Evolutionary conservation across 768 basidiomycete species (phyloP).

Genomic region (Pleurotus pulmonarius): DNA sequence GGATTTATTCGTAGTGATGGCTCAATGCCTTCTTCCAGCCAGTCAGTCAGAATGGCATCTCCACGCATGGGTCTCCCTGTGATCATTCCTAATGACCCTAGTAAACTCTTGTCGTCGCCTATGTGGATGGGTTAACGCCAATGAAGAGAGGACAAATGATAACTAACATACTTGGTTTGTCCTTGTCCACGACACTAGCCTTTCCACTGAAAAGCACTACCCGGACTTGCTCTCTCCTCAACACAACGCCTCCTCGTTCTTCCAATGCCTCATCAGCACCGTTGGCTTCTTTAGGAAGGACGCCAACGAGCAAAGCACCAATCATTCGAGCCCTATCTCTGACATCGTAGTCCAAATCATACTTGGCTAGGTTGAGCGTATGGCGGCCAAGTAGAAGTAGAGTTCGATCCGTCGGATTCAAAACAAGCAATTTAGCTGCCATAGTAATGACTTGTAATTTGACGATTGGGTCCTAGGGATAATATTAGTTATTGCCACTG

Average conservation of each 20-base stretch:
- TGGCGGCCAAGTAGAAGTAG: conserved; percentile 61
- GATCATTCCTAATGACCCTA: conserved; percentile 69
- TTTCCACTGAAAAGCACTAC: conserved; percentile 82
- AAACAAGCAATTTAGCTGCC: conserved; percentile 78
- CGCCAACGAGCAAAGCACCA: conserved; percentile 59
- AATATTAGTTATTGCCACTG: conserved; percentile 1
- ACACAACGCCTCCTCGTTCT: conserved; percentile 65
- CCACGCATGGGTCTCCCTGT: conserved; percentile 50
- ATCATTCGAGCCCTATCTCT: conserved; percentile 87
- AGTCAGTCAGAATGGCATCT: conserved; percentile 67
- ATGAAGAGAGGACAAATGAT: conserved; percentile 5
- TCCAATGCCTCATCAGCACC: conserved; percentile 28
- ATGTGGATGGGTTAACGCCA: not conserved
- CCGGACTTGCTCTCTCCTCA: conserved; percentile 78
- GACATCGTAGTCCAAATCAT: conserved; percentile 87
- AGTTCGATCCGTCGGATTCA: conserved; percentile 51
- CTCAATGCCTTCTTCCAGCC: conserved; percentile 86
- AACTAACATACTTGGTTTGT: conserved; percentile 24
- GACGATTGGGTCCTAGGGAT: conserved; percentile 50
- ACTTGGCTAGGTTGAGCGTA: conserved; percentile 80
- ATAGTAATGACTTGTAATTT: conserved; percentile 85
- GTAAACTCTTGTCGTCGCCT: conserved; percentile 36
- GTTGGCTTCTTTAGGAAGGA: conserved; percentile 20
- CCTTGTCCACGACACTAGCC: conserved; percentile 37
- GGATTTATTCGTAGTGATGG: conserved; percentile 66